phyloP scores from a whole-genome alignment of 768 basidiomycete genomes.

The Chalciporus chontae region DNA sequence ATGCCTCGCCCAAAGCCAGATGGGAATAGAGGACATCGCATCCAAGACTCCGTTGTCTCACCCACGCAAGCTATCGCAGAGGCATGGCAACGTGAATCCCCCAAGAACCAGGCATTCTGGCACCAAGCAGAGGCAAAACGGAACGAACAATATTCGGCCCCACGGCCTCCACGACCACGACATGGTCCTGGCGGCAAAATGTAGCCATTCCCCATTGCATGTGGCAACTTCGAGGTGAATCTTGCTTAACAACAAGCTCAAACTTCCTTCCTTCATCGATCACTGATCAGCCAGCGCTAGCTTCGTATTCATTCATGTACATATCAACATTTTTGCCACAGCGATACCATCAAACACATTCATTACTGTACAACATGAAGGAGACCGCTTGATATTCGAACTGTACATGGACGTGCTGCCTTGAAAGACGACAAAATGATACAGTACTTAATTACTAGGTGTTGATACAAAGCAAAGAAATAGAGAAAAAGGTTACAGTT shows the following conservation, averaged over 20 bases:
- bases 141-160: slow-evolving; percentile 41
- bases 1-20: slow-evolving; percentile 34
- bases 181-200: slow-evolving; percentile 49
- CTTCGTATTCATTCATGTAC: slow-evolving; percentile 33
- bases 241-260: not conserved
- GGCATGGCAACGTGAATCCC: slow-evolving; percentile 63
- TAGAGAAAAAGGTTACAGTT: slow-evolving; percentile 23
- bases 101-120: slow-evolving; percentile 60
- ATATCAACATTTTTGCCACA: slow-evolving; percentile 20
- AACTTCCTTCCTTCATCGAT: not conserved
- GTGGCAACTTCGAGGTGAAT: slow-evolving; percentile 18
- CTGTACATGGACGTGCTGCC: slow-evolving; percentile 11
- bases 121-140: slow-evolving; percentile 48
- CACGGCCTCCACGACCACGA: slow-evolving; percentile 34
- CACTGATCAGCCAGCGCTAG: slow-evolving; percentile 8
- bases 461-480: slow-evolving; percentile 20
- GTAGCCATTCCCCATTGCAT: slow-evolving; percentile 35
- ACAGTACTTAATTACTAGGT: slow-evolving; percentile 24
- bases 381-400: slow-evolving; percentile 7
- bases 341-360: slow-evolving; percentile 18
- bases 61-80: slow-evolving; percentile 65
- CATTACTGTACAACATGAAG: slow-evolving; percentile 24
- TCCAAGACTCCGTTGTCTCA: slow-evolving; percentile 33
- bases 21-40: slow-evolving; percentile 26
- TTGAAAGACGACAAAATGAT: slow-evolving; percentile 13